Evolutionary conservation across 2,329 filamentous ascomycete genomes (phyloP), one percentile per base, ranked within the genome.

Genomic region (Fusarium sp.): DNA sequence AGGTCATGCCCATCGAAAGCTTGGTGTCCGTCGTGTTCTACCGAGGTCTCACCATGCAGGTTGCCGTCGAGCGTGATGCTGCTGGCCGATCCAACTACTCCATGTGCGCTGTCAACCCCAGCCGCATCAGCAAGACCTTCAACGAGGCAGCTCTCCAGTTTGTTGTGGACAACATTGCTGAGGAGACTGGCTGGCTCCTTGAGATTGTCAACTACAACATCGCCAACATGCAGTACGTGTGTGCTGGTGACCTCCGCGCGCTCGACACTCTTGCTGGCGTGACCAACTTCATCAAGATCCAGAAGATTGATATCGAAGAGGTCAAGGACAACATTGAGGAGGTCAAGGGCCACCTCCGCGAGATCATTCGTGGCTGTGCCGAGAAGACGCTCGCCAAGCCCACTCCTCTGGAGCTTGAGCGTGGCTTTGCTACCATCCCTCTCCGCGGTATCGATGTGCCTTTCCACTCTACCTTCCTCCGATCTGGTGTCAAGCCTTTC

Each of bases 1-100:
- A 99, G 76, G 96, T 99, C 77, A 97, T 99, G 93, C 96, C 96
- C n/a, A 99, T 99, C 75, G 96, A 99, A 85, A 96, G 91, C 72
- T 85, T 99, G 79, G 96, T 99, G 3, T 98, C 96, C 0, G 96
- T 99, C 45, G 96, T 99, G 55, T 99, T 99, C 87, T 99, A 99
- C 84, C 94, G 96, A 80, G 96, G 96, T 76, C 84, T 99, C 75
- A 99, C 96, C 21, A 99, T 99, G 96, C 96, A 99, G 82, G 96
- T 99, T 46, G 96, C 96, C 23, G 96, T 99, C 68, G 96, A 98
- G 84, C 94, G 96, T 77, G 96, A 99, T 78, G 94, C 91, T 60
- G 85, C 88, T 68, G 96, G 96, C 36, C 92, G 96, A 56, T 97
- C 94, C 72, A 98, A 98, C 86, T 99, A 99, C 85, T 94, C 92